Conservation (phyloP, 495 filamentous ascomycete genomes). For the Annulohypoxylon moriforme region DNA sequence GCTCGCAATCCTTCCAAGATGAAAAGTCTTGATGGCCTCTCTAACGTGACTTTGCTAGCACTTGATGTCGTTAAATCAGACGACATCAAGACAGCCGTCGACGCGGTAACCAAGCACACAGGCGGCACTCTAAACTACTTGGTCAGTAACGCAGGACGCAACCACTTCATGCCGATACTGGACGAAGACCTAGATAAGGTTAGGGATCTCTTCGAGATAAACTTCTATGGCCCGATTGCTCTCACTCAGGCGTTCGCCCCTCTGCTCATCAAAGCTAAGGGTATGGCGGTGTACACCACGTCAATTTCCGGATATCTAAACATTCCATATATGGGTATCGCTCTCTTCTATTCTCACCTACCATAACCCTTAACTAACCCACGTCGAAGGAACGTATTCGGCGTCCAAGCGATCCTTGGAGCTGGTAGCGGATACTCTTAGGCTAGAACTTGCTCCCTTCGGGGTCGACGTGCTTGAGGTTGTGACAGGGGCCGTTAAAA, state of each 20-base stretch:
- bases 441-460: slow-evolving; percentile 56
- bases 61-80: slow-evolving; percentile 37
- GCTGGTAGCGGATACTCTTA: slow-evolving; percentile 50
- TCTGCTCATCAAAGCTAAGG: slow-evolving; percentile 56
- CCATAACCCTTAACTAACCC: background rate
- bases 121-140: slow-evolving; percentile 53
- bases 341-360: no score
- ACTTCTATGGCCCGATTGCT: slow-evolving; percentile 53
- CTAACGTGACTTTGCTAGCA: slow-evolving; percentile 41
- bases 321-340: slow-evolving; percentile 52
- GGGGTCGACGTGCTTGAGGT: slow-evolving; percentile 54
- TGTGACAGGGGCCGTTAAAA: slow-evolving; percentile 34
- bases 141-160: slow-evolving; percentile 56
- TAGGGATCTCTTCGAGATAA: slow-evolving; percentile 57
- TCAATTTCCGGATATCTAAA: slow-evolving; percentile 57
- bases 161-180: slow-evolving; percentile 50
- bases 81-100: slow-evolving; percentile 20
- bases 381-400: slow-evolving; percentile 48
- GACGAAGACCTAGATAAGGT: slow-evolving; percentile 34
- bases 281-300: slow-evolving; percentile 59
- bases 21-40: slow-evolving; percentile 24
- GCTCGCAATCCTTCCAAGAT: slow-evolving; percentile 53
- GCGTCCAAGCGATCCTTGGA: slow-evolving; percentile 52
- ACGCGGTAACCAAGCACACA: slow-evolving; percentile 35
- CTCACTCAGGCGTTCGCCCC: slow-evolving; percentile 57